These are phyloP conservation scores for Fraxinus latifolia DNA, from an alignment of 305 asterid species.

Conservation along the genomic window DNA sequence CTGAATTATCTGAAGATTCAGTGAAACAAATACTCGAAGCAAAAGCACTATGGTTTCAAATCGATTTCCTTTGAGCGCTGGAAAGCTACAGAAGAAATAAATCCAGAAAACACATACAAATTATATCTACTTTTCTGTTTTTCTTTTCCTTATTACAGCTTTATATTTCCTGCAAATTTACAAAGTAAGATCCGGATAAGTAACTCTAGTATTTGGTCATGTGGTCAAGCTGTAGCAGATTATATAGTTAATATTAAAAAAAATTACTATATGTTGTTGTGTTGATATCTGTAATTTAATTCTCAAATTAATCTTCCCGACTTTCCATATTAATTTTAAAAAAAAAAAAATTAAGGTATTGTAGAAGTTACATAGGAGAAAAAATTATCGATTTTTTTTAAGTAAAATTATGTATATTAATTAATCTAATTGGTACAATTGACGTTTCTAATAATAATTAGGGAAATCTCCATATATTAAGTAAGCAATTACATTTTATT, in stretches of 20 bases:
- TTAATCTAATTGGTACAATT: neutral
- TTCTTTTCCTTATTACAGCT: neutral
- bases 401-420: too few species aligned
- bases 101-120: neutral
- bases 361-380: neutral
- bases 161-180: neutral
- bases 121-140: neutral
- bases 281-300: neutral
- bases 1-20: conserved; percentile 37
- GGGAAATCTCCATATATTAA: neutral
- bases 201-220: neutral
- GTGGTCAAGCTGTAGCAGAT: neutral
- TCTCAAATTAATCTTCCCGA: neutral
- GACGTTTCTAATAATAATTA: neutral
- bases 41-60: neutral
- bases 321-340: neutral
- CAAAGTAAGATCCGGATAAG: neutral
- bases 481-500: neutral
- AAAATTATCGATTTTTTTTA: neutral
- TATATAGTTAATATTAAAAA: neutral
- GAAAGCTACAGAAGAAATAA: neutral
- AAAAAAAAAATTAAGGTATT: neutral
- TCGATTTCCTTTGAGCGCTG: neutral
- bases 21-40: conserved; percentile 16
- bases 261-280: neutral